These are phyloP conservation scores for Beauveria sp. DNA, from an alignment of 2,329 filamentous ascomycete species.

Conservation along the genomic window DNA sequence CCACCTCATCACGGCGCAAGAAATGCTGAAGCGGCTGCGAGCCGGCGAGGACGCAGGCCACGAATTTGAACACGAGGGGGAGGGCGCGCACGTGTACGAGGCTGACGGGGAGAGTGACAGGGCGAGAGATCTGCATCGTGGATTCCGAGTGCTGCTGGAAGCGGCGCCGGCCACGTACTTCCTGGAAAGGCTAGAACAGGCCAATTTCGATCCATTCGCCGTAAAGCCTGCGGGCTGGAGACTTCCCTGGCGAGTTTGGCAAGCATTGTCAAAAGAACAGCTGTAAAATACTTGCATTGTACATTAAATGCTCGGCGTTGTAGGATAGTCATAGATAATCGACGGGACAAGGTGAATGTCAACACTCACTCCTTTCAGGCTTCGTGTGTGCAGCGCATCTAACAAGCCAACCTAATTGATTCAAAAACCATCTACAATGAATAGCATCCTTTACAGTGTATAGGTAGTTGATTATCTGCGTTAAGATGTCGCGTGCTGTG, in stretches of 20 bases:
- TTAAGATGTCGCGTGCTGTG: background rate
- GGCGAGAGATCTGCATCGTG: conserved; percentile 42
- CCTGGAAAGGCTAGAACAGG: conserved; percentile 66
- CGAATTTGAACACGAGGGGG: conserved; percentile 79
- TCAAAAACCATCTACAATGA: background rate
- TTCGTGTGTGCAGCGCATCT: no score
- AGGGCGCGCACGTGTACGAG: conserved; percentile 56
- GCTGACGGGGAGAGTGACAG: conserved; percentile 27
- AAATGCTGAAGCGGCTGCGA: conserved; percentile 78
- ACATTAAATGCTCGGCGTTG: conserved; percentile 30
- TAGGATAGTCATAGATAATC: conserved; percentile 19
- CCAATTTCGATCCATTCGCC: conserved; percentile 77
- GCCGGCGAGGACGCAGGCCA: conserved; percentile 70
- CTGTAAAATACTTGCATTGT: conserved; percentile 28
- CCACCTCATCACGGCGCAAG: conserved; percentile 84
- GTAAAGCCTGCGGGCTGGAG: conserved; percentile 63
- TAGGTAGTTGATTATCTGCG: background rate
- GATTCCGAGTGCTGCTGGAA: conserved; percentile 75
- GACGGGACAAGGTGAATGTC: no score
- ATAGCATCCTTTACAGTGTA: background rate
- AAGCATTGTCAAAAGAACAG: conserved; percentile 39
- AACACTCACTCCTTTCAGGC: background rate
- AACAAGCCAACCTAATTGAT: background rate
- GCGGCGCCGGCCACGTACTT: conserved; percentile 72
- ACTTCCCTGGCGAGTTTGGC: conserved; percentile 68